Conservation (phyloP, 2,329 filamentous ascomycete genomes). For the Trichoderma arundinaceum region DNA sequence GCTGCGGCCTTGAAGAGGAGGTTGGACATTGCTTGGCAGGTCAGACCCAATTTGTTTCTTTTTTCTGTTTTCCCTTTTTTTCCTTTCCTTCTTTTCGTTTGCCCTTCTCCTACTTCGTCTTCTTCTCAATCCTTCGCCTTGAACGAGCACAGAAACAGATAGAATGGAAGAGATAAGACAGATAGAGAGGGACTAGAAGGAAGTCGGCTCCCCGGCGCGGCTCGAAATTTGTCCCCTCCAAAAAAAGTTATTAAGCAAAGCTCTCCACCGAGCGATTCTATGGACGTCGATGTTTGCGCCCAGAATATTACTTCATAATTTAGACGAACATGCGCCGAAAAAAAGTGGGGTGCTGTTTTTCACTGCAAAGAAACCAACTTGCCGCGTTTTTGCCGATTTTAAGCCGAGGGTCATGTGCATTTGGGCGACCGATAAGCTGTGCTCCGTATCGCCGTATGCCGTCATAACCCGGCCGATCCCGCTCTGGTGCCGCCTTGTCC, state of each 20-base stretch:
- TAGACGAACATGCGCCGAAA: conserved; percentile 9
- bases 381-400: conserved; percentile 40
- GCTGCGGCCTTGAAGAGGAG: conserved; percentile 54
- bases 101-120: background rate
- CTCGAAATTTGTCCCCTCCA: conserved; percentile 25
- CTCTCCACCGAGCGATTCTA: conserved; percentile 21
- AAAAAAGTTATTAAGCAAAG: conserved; percentile 28
- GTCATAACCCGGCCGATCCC: conserved; percentile 40
- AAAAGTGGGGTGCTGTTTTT: background rate
- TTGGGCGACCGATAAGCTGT: no score
- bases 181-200: background rate
- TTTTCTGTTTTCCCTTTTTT: background rate
- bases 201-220: conserved; percentile 12
- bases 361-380: background rate
- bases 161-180: background rate
- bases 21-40: conserved; percentile 46
- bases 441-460: conserved; percentile 36
- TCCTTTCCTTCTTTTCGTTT: background rate
- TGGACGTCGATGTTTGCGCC: conserved; percentile 22
- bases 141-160: background rate
- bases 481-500: conserved; percentile 2
- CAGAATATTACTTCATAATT: background rate
- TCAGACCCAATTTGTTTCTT: background rate
- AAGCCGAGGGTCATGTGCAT: conserved; percentile 36
- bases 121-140: conserved; percentile 8